These are phyloP conservation scores for Corrigiola litoralis DNA, from an alignment of 179 eudicot species.

Conservation along the genomic window DNA sequence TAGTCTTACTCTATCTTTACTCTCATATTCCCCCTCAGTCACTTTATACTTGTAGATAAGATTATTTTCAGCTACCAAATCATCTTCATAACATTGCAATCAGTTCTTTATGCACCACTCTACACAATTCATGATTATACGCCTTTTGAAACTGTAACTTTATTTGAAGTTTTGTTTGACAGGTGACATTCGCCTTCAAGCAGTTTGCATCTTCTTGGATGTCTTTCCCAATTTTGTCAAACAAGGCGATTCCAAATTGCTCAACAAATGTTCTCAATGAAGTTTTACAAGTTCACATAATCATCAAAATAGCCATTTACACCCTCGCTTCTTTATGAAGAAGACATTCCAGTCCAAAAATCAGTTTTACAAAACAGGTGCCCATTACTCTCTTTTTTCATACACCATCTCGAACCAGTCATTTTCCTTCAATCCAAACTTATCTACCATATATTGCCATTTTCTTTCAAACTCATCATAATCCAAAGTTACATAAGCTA, in stretches of 20 bases:
- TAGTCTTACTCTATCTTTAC: background rate
- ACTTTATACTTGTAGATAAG: background rate
- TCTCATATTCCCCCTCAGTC: background rate
- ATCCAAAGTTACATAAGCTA: background rate
- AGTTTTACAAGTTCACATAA: background rate
- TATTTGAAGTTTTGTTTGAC: background rate
- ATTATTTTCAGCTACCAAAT: background rate
- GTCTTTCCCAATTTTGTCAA: background rate
- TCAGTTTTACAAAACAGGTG: background rate
- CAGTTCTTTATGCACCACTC: background rate
- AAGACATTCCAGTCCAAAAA: conserved; percentile 1
- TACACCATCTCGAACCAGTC: background rate
- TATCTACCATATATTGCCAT: background rate
- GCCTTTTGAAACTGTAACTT: background rate
- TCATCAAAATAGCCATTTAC: background rate
- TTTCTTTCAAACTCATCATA: background rate
- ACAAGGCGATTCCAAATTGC: background rate
- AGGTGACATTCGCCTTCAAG: background rate
- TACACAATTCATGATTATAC: background rate
- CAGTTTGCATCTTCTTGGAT: background rate
- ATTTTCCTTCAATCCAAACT: background rate
- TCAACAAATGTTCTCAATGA: background rate
- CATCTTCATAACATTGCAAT: background rate
- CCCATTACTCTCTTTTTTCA: background rate
- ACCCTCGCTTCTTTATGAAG: background rate